These are phyloP conservation scores for Copromyces sp. DNA, from an alignment of 495 filamentous ascomycete species.

Conservation along the genomic window DNA sequence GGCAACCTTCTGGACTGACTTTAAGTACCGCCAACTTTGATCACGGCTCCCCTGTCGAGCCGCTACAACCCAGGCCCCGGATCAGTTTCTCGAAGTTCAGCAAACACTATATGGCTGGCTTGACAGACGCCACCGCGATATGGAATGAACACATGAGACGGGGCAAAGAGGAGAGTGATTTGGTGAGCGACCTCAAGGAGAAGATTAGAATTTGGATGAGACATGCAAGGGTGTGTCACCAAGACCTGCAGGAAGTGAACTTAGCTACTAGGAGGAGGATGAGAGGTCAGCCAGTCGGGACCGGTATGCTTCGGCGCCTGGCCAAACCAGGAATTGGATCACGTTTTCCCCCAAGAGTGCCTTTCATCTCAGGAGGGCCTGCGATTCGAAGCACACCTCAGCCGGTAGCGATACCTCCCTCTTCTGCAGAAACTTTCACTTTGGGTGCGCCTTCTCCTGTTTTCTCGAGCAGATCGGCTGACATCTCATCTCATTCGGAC, in stretches of 20 bases:
- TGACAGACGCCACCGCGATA: constrained; percentile 12
- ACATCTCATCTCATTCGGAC: neutral
- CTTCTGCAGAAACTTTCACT: neutral
- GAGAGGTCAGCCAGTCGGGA: neutral
- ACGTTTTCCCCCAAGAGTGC: neutral
- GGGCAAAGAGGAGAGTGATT: constrained; percentile 5
- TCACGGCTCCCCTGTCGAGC: neutral
- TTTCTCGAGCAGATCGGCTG: neutral
- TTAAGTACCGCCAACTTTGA: neutral
- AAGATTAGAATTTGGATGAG: constrained; percentile 2
- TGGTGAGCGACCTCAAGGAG: constrained; percentile 1
- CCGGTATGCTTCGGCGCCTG: neutral
- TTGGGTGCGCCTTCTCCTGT: neutral
- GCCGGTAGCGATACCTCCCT: neutral
- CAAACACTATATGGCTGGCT: neutral
- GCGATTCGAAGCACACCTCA: neutral
- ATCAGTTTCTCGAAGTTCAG: neutral
- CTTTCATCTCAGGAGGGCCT: neutral
- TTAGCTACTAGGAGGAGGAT: constrained; percentile 6
- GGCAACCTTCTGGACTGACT: neutral
- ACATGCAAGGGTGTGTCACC: constrained; percentile 8
- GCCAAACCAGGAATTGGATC: neutral
- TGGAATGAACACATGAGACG: constrained; percentile 19
- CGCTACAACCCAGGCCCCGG: neutral
- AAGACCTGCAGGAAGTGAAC: constrained; percentile 4